These are phyloP conservation scores for Ophiostoma montium DNA, from an alignment of 2,329 filamentous ascomycete species.

Conservation along the genomic window DNA sequence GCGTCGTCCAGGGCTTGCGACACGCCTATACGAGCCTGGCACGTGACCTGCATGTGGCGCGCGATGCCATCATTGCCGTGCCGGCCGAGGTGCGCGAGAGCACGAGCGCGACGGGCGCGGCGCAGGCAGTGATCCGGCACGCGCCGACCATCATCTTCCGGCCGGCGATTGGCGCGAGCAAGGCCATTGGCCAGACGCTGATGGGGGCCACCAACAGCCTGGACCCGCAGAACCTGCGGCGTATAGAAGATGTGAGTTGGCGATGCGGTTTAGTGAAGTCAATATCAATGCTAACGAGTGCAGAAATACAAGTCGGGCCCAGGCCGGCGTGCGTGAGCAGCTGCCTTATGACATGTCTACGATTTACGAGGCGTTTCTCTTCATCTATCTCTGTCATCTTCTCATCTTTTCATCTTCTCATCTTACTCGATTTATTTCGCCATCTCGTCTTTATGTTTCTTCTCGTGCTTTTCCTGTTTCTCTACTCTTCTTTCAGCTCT, in stretches of 20 bases:
- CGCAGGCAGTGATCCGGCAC: constrained; percentile 60
- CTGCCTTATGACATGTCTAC: neutral
- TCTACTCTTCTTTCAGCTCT: neutral
- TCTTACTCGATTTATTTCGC: neutral
- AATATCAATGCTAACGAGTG: neutral
- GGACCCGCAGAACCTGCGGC: constrained; percentile 66
- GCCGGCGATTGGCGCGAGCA: constrained; percentile 79
- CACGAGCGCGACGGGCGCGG: constrained; percentile 64
- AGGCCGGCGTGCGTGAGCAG: constrained; percentile 6
- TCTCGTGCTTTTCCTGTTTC: neutral
- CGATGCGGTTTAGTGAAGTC: constrained; percentile 54
- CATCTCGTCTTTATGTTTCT: neutral
- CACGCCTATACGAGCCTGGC: constrained; percentile 73
- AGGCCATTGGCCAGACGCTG: constrained; percentile 76
- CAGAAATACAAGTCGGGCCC: constrained; percentile 17
- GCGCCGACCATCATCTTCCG: constrained; percentile 89
- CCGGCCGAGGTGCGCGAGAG: constrained; percentile 85
- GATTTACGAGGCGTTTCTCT: neutral
- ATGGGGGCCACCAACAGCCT: constrained; percentile 86
- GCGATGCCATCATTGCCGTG: constrained; percentile 88
- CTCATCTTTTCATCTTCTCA: neutral
- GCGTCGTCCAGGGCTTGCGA: constrained; percentile 71
- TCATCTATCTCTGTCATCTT: neutral
- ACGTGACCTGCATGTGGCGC: constrained; percentile 71
- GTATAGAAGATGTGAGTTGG: constrained; percentile 76